Percentiles rank a stretch among this genome's conserved stretches.
These are phyloP conservation scores for Melanogaster broomeanus DNA, from an alignment of 768 basidiomycete species.

Conservation along the genomic window DNA sequence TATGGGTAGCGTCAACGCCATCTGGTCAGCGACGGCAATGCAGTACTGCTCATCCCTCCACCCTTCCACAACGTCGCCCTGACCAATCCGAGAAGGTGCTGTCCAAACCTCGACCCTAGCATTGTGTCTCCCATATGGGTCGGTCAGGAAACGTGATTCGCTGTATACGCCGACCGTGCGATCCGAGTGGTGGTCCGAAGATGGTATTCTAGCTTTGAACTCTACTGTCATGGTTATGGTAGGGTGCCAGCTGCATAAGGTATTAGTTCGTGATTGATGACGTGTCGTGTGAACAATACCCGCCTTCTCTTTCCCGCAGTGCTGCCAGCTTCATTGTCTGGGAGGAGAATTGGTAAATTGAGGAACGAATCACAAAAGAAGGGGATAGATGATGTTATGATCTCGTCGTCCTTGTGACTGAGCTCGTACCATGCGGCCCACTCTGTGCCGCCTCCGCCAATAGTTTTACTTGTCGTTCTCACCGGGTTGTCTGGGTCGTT, in stretches of 20 bases:
- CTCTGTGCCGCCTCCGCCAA: conserved; percentile 56
- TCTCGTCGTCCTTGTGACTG: conserved; percentile 45
- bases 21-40: conserved; percentile 60
- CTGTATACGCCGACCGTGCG: conserved; percentile 62
- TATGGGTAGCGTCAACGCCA: conserved; percentile 49
- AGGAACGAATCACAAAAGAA: conserved; percentile 59
- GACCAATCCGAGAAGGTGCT: conserved; percentile 56
- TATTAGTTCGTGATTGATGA: not conserved
- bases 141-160: conserved; percentile 49
- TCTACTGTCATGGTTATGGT: conserved; percentile 63
- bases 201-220: conserved; percentile 62
- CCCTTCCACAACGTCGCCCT: conserved; percentile 39
- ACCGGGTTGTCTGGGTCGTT: conserved; percentile 40
- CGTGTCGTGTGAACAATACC: not conserved
- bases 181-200: conserved; percentile 40
- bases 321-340: conserved; percentile 44
- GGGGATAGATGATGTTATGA: conserved; percentile 50
- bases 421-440: conserved; percentile 58
- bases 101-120: conserved; percentile 65
- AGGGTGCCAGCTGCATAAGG: conserved; percentile 53
- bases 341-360: conserved; percentile 49
- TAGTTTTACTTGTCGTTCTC: conserved; percentile 39
- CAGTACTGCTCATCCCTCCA: conserved; percentile 71
- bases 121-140: conserved; percentile 60
- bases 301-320: conserved; percentile 9